Evolutionary conservation across 1,284 basidiomycete species (phyloP).

Genomic region (Tetrapyrgos nigripes): DNA sequence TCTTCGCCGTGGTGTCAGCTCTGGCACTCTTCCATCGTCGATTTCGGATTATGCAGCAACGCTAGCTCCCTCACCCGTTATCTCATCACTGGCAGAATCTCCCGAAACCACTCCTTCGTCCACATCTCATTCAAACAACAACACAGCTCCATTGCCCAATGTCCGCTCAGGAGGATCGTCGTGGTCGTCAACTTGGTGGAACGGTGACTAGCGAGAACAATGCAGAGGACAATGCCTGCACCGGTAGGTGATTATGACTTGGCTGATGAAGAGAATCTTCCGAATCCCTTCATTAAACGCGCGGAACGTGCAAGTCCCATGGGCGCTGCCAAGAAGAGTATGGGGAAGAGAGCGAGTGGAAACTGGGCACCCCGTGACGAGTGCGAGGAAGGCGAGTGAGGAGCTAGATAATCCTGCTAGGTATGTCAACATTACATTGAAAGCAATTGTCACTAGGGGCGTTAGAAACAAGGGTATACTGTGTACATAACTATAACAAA

Average conservation of each 20-base stretch:
- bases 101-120: constrained; percentile 46
- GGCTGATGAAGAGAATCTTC: constrained; percentile 82
- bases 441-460: no score
- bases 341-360: constrained; percentile 53
- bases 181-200: neutral
- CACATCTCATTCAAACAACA: constrained; percentile 35
- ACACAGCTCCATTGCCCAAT: constrained; percentile 23
- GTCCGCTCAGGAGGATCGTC: constrained; percentile 8
- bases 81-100: constrained; percentile 21
- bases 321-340: constrained; percentile 24
- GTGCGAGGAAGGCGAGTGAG: constrained; percentile 53
- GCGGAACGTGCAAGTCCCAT: constrained; percentile 46
- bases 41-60: constrained; percentile 27
- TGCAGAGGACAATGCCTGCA: constrained; percentile 15
- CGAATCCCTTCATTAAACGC: constrained; percentile 81
- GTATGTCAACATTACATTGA: no score
- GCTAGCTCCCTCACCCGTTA: constrained; percentile 25
- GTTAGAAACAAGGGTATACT: no score
- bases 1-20: constrained; percentile 23
- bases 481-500: no score
- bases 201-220: constrained; percentile 13
- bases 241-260: constrained; percentile 64
- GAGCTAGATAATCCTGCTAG: constrained; percentile 65
- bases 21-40: constrained; percentile 26
- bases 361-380: constrained; percentile 51